These are phyloP conservation scores for Lactarius psammicola DNA, from an alignment of 768 basidiomycete species.

Conservation along the genomic window DNA sequence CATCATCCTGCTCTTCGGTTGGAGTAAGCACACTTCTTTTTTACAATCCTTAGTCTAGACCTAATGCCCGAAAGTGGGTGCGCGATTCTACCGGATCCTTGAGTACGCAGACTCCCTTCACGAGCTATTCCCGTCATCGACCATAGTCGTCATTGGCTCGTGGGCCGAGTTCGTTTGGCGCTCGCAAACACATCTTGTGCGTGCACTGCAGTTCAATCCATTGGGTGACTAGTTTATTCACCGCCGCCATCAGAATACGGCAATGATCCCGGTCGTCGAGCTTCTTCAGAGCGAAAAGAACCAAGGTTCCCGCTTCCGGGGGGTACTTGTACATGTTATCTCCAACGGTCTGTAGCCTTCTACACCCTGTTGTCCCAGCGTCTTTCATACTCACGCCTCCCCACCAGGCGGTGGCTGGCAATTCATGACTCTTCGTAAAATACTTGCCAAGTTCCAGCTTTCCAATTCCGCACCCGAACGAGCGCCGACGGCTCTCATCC, in stretches of 20 bases:
- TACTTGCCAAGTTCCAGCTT: conserved; percentile 17
- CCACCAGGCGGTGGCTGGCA: conserved; percentile 29
- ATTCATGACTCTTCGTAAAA: conserved; percentile 28
- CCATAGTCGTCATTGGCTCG: conserved; percentile 15
- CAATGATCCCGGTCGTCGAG: conserved; percentile 27
- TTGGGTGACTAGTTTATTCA: neutral
- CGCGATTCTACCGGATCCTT: conserved; percentile 18
- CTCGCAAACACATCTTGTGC: conserved; percentile 16
- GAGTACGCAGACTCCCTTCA: conserved; percentile 17
- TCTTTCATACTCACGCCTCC: neutral
- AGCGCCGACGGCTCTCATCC: conserved; percentile 27
- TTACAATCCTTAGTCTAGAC: neutral
- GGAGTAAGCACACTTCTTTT: conserved; percentile 22
- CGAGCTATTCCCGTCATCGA: conserved; percentile 16
- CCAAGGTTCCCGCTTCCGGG: conserved; percentile 18
- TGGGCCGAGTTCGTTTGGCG: conserved; percentile 24
- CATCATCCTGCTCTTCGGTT: conserved; percentile 28
- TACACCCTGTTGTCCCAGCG: neutral
- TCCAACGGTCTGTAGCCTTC: conserved; percentile 27
- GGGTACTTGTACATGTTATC: conserved; percentile 28
- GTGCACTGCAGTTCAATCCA: neutral
- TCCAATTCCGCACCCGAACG: neutral
- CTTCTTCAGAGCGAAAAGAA: conserved; percentile 17
- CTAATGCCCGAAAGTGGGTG: conserved; percentile 25
- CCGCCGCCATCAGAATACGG: conserved; percentile 17